phyloP scores from a whole-genome alignment of 495 filamentous ascomycete species.

The Podospora conica region DNA sequence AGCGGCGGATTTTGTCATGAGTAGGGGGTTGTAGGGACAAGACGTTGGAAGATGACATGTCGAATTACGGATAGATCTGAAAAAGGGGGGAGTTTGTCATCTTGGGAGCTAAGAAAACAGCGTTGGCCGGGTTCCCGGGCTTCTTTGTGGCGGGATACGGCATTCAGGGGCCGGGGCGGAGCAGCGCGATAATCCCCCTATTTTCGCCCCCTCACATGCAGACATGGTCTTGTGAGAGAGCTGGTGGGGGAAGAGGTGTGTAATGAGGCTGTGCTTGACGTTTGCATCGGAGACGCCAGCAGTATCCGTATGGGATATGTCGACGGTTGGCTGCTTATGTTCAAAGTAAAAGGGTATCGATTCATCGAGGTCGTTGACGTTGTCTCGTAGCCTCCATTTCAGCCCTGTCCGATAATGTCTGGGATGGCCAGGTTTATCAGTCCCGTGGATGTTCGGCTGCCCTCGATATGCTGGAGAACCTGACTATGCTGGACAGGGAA shows the following conservation, averaged over 20 bases:
- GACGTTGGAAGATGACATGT: background rate
- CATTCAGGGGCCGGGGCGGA: background rate
- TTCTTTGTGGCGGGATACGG: background rate
- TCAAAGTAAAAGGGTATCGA: too few relatives aligned
- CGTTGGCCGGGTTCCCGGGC: background rate
- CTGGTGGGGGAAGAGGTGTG: background rate
- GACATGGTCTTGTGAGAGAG: background rate
- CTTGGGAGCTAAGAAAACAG: background rate
- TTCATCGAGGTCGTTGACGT: background rate
- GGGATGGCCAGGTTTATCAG: background rate
- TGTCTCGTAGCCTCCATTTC: background rate
- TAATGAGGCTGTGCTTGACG: background rate
- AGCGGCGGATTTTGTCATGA: conserved; percentile 44
- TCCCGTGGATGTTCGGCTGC: background rate
- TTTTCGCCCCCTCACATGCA: background rate
- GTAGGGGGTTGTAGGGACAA: background rate
- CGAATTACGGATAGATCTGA: background rate
- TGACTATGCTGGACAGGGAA: background rate
- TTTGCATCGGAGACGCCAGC: background rate
- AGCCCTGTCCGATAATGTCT: background rate
- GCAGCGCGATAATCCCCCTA: background rate
- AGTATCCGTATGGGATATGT: too few relatives aligned
- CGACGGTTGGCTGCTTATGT: too few relatives aligned
- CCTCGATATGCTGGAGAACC: background rate
- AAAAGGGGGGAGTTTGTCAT: conserved; percentile 2